Conservation (phyloP, 331 rosid genomes). For the Pyracantha coccinea region DNA sequence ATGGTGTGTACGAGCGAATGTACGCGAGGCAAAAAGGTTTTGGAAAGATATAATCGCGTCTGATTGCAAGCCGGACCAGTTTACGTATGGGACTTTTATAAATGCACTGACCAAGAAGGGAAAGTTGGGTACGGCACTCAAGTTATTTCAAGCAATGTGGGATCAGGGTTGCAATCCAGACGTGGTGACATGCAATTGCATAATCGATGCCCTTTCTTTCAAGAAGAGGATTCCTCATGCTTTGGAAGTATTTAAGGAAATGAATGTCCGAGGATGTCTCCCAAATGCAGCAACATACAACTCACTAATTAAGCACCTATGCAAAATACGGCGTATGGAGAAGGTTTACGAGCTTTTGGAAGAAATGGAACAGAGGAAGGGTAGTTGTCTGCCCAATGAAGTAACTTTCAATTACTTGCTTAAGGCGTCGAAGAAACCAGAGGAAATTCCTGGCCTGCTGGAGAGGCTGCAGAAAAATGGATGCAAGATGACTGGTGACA, state of each 20-base stretch:
- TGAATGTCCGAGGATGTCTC: slow-evolving; percentile 37
- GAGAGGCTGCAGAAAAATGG: slow-evolving; percentile 58
- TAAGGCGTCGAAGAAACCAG: slow-evolving; percentile 36
- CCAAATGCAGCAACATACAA: slow-evolving; percentile 64
- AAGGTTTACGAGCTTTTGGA: slow-evolving; percentile 48
- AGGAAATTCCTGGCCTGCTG: slow-evolving; percentile 39
- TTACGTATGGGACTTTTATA: slow-evolving; percentile 49
- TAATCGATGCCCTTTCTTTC: slow-evolving; percentile 78
- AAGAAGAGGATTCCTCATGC: slow-evolving; percentile 81
- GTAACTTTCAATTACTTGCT: slow-evolving; percentile 57
- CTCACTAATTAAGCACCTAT: slow-evolving; percentile 53
- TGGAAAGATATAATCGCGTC: slow-evolving; percentile 64
- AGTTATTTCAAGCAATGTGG: slow-evolving; percentile 62
- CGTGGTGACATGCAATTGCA: slow-evolving; percentile 58
- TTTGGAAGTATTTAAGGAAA: slow-evolving; percentile 39
- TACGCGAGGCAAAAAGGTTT: slow-evolving; percentile 60
- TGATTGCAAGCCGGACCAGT: slow-evolving; percentile 54
- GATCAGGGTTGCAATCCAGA: slow-evolving; percentile 43
- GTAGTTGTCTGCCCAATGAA: slow-evolving; percentile 45
- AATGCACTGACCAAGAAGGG: slow-evolving; percentile 76
- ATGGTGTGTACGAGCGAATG: slow-evolving; percentile 76
- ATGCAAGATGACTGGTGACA: slow-evolving; percentile 42
- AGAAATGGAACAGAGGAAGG: slow-evolving; percentile 53
- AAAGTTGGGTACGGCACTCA: slow-evolving; percentile 53
- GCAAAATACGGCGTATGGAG: slow-evolving; percentile 53